phyloP scores from a whole-genome alignment of 805 yeast genomes.

The Metschnikowia lunata region DNA sequence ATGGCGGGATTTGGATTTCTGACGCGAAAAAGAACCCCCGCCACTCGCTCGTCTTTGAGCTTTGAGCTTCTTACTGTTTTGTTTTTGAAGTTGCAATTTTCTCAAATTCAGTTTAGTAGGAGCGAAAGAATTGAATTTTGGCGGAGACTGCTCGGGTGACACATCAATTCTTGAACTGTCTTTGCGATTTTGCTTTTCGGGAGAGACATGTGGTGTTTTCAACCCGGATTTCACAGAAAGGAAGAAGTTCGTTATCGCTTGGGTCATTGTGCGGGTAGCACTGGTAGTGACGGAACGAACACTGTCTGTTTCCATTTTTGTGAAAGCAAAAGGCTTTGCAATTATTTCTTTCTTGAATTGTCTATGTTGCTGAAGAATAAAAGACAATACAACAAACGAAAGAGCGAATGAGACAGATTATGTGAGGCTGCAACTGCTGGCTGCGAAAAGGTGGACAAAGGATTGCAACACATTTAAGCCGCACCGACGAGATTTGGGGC shows the following conservation, averaged over 20 bases:
- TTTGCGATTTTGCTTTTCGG: not conserved
- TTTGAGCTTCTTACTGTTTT: not conserved
- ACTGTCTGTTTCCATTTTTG: not conserved
- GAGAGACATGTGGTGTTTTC: slow-evolving; percentile 2
- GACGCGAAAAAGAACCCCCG: not conserved
- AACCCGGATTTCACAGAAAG: slow-evolving; percentile 4
- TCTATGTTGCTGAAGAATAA: too few relatives aligned
- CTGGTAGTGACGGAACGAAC: not conserved
- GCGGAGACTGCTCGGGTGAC: not conserved
- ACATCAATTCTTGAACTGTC: not conserved
- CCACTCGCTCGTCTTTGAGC: not conserved
- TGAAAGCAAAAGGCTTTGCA: not conserved
- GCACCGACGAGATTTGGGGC: too few relatives aligned
- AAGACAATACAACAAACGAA: too few relatives aligned
- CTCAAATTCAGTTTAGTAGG: not conserved
- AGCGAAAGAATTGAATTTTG: slow-evolving; percentile 1
- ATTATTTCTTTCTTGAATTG: too few relatives aligned
- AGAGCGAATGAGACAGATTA: too few relatives aligned
- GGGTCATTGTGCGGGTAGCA: slow-evolving; percentile 3
- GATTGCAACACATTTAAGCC: too few relatives aligned
- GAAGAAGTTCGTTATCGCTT: slow-evolving; percentile 1
- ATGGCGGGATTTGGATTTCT: not conserved
- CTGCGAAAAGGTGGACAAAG: too few relatives aligned
- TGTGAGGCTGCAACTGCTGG: too few relatives aligned
- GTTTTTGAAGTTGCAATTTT: slow-evolving; percentile 1